Evolutionary conservation across 2,329 filamentous ascomycete species (phyloP).

Genomic region (Blastomyces parvus): DNA sequence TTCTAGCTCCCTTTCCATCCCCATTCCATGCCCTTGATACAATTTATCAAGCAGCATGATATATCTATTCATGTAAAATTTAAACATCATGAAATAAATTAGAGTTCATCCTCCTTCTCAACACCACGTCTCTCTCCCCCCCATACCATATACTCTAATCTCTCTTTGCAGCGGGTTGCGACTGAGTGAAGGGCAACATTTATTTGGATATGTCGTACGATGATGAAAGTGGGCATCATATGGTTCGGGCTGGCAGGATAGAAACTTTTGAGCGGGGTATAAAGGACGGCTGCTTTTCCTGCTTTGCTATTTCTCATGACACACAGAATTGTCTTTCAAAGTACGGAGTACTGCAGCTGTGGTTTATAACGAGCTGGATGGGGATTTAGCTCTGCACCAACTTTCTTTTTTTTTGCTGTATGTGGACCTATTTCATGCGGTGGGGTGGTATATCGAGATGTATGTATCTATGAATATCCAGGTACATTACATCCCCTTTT

Average conservation of each 20-base stretch:
- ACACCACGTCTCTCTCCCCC: no score
- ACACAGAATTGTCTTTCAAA: no score
- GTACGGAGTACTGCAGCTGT: no score
- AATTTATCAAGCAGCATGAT: background rate
- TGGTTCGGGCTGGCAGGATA: background rate
- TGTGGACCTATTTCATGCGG: no score
- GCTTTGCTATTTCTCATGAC: no score
- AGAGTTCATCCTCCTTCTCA: background rate
- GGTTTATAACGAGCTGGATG: no score
- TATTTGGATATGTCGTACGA: background rate
- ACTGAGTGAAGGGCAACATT: background rate
- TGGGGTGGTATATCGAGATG: no score
- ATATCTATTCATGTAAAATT: slow-evolving; percentile 6
- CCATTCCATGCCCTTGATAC: slow-evolving; percentile 14
- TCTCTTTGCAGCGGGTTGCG: slow-evolving; percentile 16
- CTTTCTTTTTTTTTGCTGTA: no score
- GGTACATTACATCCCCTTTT: no score
- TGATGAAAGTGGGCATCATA: background rate
- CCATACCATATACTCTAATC: background rate
- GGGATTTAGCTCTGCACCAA: no score
- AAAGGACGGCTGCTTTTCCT: background rate
- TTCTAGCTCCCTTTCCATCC: background rate
- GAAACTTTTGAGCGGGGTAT: background rate
- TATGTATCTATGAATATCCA: no score
- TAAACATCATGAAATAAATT: slow-evolving; percentile 3